Evolutionary conservation across 2,329 filamentous ascomycete genomes (phyloP).

Genomic region (Colletotrichum sp.): DNA sequence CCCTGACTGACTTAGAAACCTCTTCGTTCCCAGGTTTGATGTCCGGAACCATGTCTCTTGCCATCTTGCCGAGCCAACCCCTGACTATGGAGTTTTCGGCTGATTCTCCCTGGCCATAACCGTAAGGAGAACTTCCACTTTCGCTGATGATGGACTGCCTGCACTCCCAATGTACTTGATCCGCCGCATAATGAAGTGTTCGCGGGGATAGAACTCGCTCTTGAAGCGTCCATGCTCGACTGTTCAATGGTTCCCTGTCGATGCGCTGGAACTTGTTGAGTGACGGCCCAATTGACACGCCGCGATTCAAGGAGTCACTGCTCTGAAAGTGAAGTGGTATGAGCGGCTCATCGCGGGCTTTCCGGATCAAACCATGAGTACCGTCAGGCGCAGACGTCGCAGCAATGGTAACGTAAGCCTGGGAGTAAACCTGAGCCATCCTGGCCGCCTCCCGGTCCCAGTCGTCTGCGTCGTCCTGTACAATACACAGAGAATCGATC

Average conservation of each 20-base stretch:
- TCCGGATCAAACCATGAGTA: background rate
- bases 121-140: background rate
- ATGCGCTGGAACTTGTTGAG: background rate
- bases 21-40: background rate
- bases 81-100: background rate
- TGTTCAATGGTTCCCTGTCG: background rate
- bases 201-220: background rate
- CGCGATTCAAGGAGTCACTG: background rate
- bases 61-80: background rate
- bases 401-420: background rate
- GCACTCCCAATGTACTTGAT: background rate
- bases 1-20: background rate
- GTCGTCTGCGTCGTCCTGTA: background rate
- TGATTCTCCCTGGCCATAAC: background rate
- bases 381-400: background rate
- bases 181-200: background rate
- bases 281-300: background rate
- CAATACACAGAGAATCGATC: background rate
- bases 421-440: background rate
- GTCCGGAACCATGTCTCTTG: background rate
- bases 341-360: background rate
- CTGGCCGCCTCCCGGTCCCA: background rate
- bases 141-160: background rate
- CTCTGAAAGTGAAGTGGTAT: background rate
- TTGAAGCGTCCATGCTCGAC: background rate